A percentile compares a stretch with the other conserved stretches of the same genome.
Evolutionary conservation across 164 flowering plant species (phyloP).

Genomic region (Hamamelis virginiana): DNA sequence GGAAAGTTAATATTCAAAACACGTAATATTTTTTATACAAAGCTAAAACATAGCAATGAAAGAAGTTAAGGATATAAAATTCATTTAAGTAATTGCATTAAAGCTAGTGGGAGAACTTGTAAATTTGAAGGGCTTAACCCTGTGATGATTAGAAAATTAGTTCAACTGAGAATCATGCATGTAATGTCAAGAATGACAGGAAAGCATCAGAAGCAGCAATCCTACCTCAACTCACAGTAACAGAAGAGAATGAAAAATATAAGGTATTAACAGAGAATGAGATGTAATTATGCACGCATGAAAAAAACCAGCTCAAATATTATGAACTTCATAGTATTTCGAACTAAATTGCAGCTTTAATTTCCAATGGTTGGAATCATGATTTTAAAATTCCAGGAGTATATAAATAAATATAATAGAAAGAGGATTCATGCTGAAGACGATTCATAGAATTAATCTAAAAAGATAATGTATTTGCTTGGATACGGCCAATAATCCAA

Average conservation of each 20-base stretch:
- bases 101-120: not conserved
- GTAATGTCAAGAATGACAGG: not conserved
- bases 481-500: conserved; percentile 99
- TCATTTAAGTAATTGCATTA: not conserved
- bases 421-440: not conserved
- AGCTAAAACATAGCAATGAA: not conserved
- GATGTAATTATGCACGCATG: not conserved
- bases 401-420: not conserved
- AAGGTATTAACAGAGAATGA: not conserved
- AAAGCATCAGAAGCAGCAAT: not conserved
- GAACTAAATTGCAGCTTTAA: not conserved
- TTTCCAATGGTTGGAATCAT: not conserved
- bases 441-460: not conserved
- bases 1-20: conserved; percentile 24
- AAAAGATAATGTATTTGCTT: not conserved
- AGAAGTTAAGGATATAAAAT: not conserved
- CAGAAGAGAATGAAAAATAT: not conserved
- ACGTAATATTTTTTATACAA: not conserved
- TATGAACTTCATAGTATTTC: not conserved
- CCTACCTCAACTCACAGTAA: not conserved
- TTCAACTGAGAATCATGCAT: not conserved
- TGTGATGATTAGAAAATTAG: not conserved
- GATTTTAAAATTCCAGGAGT: too few relatives aligned
- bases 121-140: not conserved
- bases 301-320: not conserved